These are phyloP conservation scores for Podaxis mareebaensis DNA, from an alignment of 768 basidiomycete species.

Conservation along the genomic window DNA sequence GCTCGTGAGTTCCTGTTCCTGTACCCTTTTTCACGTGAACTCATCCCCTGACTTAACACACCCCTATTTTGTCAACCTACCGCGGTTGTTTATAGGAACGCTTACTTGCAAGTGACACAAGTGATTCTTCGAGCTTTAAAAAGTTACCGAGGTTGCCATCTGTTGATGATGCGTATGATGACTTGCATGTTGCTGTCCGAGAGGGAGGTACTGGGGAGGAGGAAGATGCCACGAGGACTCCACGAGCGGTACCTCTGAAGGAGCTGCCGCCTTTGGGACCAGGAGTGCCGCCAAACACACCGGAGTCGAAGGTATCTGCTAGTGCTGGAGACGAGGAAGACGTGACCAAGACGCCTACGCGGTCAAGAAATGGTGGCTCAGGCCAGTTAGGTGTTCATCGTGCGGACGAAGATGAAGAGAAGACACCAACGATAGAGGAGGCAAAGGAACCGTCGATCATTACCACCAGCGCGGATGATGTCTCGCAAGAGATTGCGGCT, in stretches of 20 bases:
- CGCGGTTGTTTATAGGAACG: constrained; percentile 40
- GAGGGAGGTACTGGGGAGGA: background rate
- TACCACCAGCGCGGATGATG: background rate
- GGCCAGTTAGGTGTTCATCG: background rate
- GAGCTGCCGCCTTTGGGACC: background rate
- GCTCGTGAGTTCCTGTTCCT: constrained; percentile 42
- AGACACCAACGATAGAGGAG: background rate
- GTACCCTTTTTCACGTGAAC: background rate
- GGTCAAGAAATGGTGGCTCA: background rate
- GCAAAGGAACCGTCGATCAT: background rate
- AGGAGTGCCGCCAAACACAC: background rate
- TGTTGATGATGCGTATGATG: constrained; percentile 51
- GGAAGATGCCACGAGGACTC: constrained; percentile 11
- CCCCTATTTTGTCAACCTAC: background rate
- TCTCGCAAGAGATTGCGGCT: background rate
- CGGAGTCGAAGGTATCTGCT: background rate
- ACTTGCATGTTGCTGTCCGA: constrained; percentile 15
- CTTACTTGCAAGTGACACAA: constrained; percentile 28
- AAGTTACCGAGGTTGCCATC: constrained; percentile 62
- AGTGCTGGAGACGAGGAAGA: background rate
- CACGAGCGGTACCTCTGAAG: constrained; percentile 15
- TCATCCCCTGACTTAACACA: background rate
- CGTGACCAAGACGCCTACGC: background rate
- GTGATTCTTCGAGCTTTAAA: constrained; percentile 37
- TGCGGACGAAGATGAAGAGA: background rate